These are phyloP conservation scores for Penicillium manginii DNA, from an alignment of 495 filamentous ascomycete species.

Conservation along the genomic window DNA sequence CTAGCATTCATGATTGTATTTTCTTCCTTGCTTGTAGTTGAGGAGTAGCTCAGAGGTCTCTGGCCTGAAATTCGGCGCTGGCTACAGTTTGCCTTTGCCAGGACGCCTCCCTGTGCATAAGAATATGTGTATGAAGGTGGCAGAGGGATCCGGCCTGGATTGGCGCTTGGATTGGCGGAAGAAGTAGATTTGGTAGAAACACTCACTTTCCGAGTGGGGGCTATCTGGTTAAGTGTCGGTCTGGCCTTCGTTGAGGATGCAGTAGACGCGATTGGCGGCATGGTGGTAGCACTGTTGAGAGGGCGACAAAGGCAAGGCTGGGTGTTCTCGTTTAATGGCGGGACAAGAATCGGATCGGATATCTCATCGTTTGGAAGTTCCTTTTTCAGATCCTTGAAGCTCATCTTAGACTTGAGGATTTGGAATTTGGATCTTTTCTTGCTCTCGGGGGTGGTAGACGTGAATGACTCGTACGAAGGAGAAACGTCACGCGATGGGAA, in stretches of 20 bases:
- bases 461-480: neutral
- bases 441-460: neutral
- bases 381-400: conserved; percentile 39
- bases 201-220: neutral
- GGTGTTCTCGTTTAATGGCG: neutral
- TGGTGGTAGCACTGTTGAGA: neutral
- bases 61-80: neutral
- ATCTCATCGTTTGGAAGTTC: conserved; percentile 26
- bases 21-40: neutral
- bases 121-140: conserved; percentile 10
- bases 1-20: neutral
- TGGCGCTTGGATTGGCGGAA: neutral
- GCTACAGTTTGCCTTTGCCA: neutral
- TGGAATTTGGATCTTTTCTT: conserved; percentile 37
- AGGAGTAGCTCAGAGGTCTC: conserved; percentile 1
- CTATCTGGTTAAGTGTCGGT: neutral
- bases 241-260: neutral
- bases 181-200: neutral
- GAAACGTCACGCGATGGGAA: neutral
- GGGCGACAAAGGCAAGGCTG: neutral
- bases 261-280: neutral
- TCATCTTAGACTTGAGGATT: conserved; percentile 35
- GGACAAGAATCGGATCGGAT: conserved; percentile 9
- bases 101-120: conserved; percentile 15
- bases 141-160: conserved; percentile 8